Base-by-base conservation (phyloP, 306 rosid species). In the Dryas drummondii region DNA sequence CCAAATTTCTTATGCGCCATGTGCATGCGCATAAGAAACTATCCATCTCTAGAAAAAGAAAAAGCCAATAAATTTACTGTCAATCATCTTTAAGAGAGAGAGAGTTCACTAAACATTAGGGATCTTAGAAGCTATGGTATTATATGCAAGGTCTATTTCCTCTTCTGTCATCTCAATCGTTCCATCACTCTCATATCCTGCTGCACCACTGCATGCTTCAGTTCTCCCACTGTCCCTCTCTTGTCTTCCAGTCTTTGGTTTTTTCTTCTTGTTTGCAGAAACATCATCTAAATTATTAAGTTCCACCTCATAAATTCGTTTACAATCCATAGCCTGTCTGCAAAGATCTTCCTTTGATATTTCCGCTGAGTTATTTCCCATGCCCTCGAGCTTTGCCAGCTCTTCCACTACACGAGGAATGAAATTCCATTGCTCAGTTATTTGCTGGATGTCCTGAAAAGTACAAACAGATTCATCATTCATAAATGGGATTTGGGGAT, bases 151-250 rank as follows among this genome's bases (percentile, higher is more conserved):
- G 59, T 88, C 94, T 74, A 91, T 91, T 78, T 91, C 97, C 74
- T 90, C 87, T 87, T 89, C 96, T 0, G 96, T 87, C 98, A 94
- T 94, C 86, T 90, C 98, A 13, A 90, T 58, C 12, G 98, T 94
- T 51, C 89, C 96, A 76, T 94, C 96, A 76, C 94, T 94, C 63
- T 94, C 96, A 73, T 88, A 91, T 48, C 73, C 93, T 14, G 37
- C 67, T 57, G 78, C 83, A 60, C 64, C 60, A 66, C 73, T 62
- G 49, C 17, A 53, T 53, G 27, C 81, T 67, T 80, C 76, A 22
- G 76, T 62, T 82, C 74, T 82, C 72, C 74, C 83, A 40, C 22
- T 48, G 52, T 51, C 61, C 13, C 56, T 32, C 74, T 72, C 76
- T 37, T 80, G 76, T 72, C 80, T 78, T 55, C 48, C 81, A 62